Conservation (phyloP, 2,329 filamentous ascomycete species). For the Nemania bipapillata region DNA sequence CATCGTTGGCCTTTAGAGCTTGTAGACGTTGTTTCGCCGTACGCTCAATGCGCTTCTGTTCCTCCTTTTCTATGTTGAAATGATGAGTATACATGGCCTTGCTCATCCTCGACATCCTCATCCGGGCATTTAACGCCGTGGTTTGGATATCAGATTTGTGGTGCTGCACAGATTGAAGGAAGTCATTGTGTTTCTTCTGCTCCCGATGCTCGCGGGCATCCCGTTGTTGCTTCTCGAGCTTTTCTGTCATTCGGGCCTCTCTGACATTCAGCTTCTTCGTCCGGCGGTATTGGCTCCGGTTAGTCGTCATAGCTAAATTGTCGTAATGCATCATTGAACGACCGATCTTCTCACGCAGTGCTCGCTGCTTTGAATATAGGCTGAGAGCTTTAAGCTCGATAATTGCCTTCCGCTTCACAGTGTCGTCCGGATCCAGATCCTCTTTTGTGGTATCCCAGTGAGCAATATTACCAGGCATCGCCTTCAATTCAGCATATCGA, state of each 20-base stretch:
- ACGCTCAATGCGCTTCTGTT: slow-evolving; percentile 96
- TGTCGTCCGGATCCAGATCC: slow-evolving; percentile 75
- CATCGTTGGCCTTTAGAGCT: slow-evolving; percentile 97
- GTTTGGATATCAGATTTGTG: slow-evolving; percentile 82
- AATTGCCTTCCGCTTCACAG: slow-evolving; percentile 85
- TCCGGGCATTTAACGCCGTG: slow-evolving; percentile 72
- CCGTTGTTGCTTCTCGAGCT: slow-evolving; percentile 97
- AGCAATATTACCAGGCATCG: slow-evolving; percentile 83
- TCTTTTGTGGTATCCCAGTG: slow-evolving; percentile 85
- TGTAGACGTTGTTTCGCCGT: slow-evolving; percentile 99
- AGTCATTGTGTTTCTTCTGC: slow-evolving; percentile 96
- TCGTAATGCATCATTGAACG: slow-evolving; percentile 95
- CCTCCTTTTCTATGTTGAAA: slow-evolving; percentile 97
- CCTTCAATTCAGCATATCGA: slow-evolving; percentile 84
- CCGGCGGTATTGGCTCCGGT: slow-evolving; percentile 87
- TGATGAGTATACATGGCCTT: slow-evolving; percentile 90
- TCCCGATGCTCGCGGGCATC: slow-evolving; percentile 95
- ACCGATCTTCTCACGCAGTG: slow-evolving; percentile 85
- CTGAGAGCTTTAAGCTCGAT: slow-evolving; percentile 95
- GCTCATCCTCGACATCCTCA: slow-evolving; percentile 85
- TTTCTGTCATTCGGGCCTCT: slow-evolving; percentile 96
- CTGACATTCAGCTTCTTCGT: slow-evolving; percentile 97
- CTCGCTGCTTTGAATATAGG: slow-evolving; percentile 87
- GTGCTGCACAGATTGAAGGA: slow-evolving; percentile 84
- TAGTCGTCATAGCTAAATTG: slow-evolving; percentile 96